Evolutionary conservation across 768 basidiomycete species (phyloP), one percentile per base, ranked within the genome.

Genomic region (Crepidotus variabilis): DNA sequence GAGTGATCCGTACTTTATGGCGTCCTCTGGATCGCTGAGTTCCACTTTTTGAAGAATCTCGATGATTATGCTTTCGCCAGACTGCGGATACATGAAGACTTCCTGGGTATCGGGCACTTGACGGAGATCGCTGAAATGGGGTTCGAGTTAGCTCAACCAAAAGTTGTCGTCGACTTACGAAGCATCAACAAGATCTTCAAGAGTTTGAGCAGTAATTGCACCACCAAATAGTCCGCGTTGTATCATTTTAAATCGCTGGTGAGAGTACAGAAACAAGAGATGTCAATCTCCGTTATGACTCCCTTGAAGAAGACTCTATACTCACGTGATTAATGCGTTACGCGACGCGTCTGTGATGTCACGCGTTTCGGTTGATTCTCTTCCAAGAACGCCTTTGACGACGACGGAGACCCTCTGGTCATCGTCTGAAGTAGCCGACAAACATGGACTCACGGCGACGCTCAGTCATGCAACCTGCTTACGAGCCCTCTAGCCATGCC

Each of bases 71-170:
- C 88, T 93, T 61, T 85, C 75, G 50, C 78, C 78, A 5, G 85
- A 88, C 49, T 83, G 71, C 6, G 82, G 81, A 54, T 86, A 87
- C 55, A 97, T 68, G 71, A 93, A 89, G 43, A 97, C 96, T 67
- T 98, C 97, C 70, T 99, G 96, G 3, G 85, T 93, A 67, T 98
- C 90, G 13, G 97, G 95, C 11, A 99, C 78, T 72, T 98, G 91
- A 53, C 96, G 92, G 11, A 79, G 48, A 60, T 77, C 70, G 23
- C 81, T 83, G 57, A 23, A 52, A 52, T 54, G 34, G 46, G n/a
- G 33, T 23, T 46, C n/a, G n/a, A n/a, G n/a, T n/a, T n/a, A n/a
- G n/a, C n/a, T n/a, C n/a, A n/a, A n/a, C n/a, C n/a, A 28, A 51
- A 28, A 10, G 33, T 14, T 20, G 9, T 28, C 47, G 24, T 16